These are phyloP conservation scores for Coccomyxa subellipsoidea DNA, from an alignment of 163 green algal genomes.

Conservation along the genomic window DNA sequence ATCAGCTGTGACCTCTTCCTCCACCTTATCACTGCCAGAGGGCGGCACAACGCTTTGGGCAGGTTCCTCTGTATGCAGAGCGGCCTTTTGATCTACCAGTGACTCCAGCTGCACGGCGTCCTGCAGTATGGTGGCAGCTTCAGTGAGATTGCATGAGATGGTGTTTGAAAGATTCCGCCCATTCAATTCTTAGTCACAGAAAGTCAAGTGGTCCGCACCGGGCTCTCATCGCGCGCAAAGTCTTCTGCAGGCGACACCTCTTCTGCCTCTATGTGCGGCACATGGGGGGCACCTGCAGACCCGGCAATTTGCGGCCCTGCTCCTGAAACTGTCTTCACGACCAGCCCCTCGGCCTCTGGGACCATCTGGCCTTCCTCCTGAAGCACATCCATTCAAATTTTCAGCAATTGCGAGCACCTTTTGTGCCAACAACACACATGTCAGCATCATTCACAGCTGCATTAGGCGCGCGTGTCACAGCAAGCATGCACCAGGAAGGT, in stretches of 20 bases:
- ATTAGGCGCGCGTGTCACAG: too few species aligned
- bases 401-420: too few species aligned
- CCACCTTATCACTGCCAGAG: neutral
- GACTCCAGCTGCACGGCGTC: neutral
- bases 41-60: neutral
- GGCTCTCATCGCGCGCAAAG: neutral
- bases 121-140: neutral
- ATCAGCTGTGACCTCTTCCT: neutral
- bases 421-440: too few species aligned
- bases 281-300: neutral
- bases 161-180: too few species aligned
- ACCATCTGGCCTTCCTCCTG: neutral
- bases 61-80: neutral
- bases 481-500: too few species aligned
- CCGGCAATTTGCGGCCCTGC: neutral
- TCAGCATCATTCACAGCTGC: too few species aligned
- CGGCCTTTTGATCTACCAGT: neutral
- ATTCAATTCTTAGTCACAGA: too few species aligned
- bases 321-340: neutral
- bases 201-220: neutral
- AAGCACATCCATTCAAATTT: neutral
- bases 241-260: neutral
- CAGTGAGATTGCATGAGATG: too few species aligned
- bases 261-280: neutral
- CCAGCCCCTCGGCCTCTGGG: neutral